Conservation (phyloP, 2,329 filamentous ascomycete species). For the Botryotinia calthae region DNA sequence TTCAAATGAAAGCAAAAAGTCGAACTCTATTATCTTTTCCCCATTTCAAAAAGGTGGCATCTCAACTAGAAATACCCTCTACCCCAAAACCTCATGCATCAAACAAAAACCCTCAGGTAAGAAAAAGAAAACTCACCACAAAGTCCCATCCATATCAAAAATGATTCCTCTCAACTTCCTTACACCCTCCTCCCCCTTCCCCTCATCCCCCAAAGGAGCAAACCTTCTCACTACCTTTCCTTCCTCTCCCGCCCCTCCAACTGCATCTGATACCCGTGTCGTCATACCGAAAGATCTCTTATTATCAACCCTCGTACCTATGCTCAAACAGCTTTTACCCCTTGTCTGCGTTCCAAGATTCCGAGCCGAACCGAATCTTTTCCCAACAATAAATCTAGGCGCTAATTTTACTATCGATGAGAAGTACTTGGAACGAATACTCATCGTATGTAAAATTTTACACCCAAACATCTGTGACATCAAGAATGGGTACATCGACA, state of each 20-base stretch:
- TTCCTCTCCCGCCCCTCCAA: not conserved
- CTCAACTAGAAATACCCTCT: not conserved
- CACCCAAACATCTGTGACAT: not conserved
- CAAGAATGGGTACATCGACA: not conserved
- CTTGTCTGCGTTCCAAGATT: not conserved
- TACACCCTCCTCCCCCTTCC: conserved; percentile 20
- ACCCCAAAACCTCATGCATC: not conserved
- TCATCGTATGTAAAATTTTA: not conserved
- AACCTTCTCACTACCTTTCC: conserved; percentile 46
- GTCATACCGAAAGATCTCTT: not conserved
- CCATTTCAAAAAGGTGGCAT: conserved; percentile 41
- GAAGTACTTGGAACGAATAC: not conserved
- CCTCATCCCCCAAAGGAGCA: conserved; percentile 50
- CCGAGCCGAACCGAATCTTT: not conserved
- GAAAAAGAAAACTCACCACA: conserved; percentile 64
- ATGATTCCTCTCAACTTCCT: conserved; percentile 60
- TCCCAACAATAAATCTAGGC: not conserved
- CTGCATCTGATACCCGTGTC: not conserved
- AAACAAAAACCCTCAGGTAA: not conserved
- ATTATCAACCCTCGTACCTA: not conserved
- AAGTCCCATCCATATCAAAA: conserved; percentile 93
- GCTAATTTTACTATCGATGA: not conserved
- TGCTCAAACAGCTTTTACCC: not conserved
- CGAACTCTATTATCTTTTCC: conserved; percentile 48
- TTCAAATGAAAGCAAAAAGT: conserved; percentile 44